Evolutionary conservation across 257 asterid genomes (phyloP), one percentile per base, ranked within the genome.

Genomic region (Nyctanthes arbortristis): DNA sequence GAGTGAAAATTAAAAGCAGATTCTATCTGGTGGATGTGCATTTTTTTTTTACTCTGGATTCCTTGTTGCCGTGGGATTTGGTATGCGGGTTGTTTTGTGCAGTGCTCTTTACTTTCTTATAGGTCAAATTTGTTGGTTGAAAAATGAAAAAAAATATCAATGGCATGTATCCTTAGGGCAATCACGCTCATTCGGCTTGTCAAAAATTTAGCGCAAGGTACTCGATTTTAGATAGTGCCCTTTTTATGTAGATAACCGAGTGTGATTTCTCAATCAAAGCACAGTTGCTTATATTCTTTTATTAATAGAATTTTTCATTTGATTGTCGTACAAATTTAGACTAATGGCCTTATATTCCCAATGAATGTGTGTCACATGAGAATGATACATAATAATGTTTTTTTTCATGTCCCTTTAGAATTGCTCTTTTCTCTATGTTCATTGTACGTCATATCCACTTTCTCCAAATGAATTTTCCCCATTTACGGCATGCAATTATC

Each of bases 21-120:
- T 20, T 37, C 35, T 32, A 32, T 35, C 30, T 30, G 43, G 10
- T 22, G 66, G 25, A 30, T 64, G 9, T 29, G 2, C 33, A 13
- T 59, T 56, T 39, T 14, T 25, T 58, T 66, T n/a, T n/a, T n/a
- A n/a, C 66, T 24, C 73, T 64, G 61, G 61, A 60, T 63, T 77
- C 73, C 37, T 79, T 57, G 63, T 73, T 62, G 79, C 59, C 40
- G 52, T 65, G 49, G 78, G 73, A 60, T 73, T 81, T 74, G 75
- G 45, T 55, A 9, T 13, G 74, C 56, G 28, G 61, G 33, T 54
- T 62, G 35, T 63, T 54, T 78, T 73, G 84, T 69, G 81, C 77
- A 70, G 73, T 63, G 49, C 65, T 61, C 54, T 74, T 66, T 61
- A 47, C 30, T 22, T 43, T 8, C 22, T 18, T 43, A 43, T 43